phyloP scores from a whole-genome alignment of 352 stramenopile genomes.

The Pythium periplocum region DNA sequence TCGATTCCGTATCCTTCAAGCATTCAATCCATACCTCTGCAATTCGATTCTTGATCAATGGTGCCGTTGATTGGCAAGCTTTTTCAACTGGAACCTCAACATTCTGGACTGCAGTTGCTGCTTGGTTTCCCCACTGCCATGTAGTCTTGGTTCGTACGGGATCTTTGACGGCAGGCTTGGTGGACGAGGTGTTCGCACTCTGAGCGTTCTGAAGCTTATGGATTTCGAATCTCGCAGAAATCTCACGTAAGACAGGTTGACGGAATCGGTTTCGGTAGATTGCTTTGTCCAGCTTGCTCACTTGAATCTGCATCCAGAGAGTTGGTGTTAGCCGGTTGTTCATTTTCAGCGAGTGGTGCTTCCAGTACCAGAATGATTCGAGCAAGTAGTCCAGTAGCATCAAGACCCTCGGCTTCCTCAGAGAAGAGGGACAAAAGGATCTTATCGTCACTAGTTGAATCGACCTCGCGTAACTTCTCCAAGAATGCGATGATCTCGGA shows the following conservation, averaged over 20 bases:
- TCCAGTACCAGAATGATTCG: neutral
- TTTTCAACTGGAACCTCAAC: no score
- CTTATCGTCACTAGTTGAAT: neutral
- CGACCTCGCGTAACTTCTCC: neutral
- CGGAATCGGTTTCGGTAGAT: slow-evolving; percentile 56
- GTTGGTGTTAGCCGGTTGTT: no score
- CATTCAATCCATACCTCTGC: neutral
- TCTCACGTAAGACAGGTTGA: slow-evolving; percentile 27
- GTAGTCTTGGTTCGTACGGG: no score
- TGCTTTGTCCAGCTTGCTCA: slow-evolving; percentile 53
- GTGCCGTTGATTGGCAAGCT: no score
- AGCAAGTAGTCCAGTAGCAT: neutral
- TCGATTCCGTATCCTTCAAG: neutral
- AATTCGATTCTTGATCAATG: no score
- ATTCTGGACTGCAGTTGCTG: no score
- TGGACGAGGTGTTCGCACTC: no score
- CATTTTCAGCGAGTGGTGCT: no score
- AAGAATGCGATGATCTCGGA: neutral
- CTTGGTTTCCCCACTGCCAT: no score
- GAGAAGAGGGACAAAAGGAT: no score
- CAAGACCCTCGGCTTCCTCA: no score
- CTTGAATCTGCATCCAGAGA: slow-evolving; percentile 18
- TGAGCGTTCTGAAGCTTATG: slow-evolving; percentile 9
- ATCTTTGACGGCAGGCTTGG: no score
- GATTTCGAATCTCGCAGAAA: slow-evolving; percentile 17